phyloP scores from a whole-genome alignment of 2,329 filamentous ascomycete genomes.

The Amesomyces nigricolor region DNA sequence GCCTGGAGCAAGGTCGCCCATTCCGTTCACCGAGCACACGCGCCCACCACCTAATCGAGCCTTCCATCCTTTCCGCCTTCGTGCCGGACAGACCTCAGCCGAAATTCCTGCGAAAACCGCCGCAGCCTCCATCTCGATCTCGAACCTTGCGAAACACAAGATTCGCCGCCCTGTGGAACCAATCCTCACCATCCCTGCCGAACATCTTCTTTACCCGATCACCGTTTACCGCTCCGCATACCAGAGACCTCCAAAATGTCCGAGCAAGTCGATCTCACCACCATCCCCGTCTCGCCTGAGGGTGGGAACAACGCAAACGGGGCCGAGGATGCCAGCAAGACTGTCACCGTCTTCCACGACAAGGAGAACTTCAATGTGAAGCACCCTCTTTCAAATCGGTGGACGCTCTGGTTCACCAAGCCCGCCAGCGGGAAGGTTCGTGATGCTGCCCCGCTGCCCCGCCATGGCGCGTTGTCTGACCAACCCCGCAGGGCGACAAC shows the following conservation, averaged over 20 bases:
- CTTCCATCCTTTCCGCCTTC: conserved; percentile 1
- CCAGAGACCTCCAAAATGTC: conserved; percentile 33
- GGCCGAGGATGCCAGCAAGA: conserved; percentile 50
- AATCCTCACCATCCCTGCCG: not conserved
- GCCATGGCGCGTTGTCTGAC: conserved; percentile 7
- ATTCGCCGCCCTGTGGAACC: conserved; percentile 13
- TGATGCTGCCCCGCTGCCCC: conserved; percentile 9
- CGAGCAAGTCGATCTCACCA: conserved; percentile 61
- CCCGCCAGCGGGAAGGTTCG: conserved; percentile 87
- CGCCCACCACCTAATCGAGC: conserved; percentile 13
- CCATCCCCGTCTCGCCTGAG: conserved; percentile 61
- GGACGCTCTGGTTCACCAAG: conserved; percentile 99
- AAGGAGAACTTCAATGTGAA: conserved; percentile 99
- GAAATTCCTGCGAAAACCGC: conserved; percentile 11
- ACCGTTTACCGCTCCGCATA: not conserved
- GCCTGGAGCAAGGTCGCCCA: conserved; percentile 28
- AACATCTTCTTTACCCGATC: not conserved
- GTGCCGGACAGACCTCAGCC: not conserved
- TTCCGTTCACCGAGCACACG: conserved; percentile 20
- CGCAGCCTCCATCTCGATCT: not conserved
- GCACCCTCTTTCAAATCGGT: conserved; percentile 93
- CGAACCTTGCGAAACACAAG: conserved; percentile 9
- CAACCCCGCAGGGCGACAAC: conserved; percentile 72
- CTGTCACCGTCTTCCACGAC: conserved; percentile 95
- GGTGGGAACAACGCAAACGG: conserved; percentile 52